Conservation (phyloP, 345 rosid species). For the Sonneratia caseolaris region DNA sequence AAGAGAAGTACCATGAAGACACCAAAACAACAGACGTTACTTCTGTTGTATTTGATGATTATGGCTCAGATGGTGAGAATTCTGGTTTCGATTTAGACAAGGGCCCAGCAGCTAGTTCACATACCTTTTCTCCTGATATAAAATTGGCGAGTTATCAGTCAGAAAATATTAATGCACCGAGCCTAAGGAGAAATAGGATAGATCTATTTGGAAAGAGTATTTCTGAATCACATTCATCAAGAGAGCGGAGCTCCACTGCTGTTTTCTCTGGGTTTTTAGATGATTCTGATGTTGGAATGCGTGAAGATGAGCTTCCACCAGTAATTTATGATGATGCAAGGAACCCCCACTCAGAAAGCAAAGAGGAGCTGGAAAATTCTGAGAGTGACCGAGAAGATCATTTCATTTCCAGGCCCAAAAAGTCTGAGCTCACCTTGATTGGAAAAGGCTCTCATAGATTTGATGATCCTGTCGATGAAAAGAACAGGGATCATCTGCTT, state of each 20-base stretch:
- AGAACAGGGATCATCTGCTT: constrained; percentile 8
- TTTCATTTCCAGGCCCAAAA: constrained; percentile 5
- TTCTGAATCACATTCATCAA: constrained; percentile 25
- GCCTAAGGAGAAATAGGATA: constrained; percentile 13
- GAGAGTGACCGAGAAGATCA: constrained; percentile 8
- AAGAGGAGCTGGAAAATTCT: constrained; percentile 27
- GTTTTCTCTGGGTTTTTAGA: constrained; percentile 31
- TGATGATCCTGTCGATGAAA: constrained; percentile 5
- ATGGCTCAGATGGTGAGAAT: constrained; percentile 43
- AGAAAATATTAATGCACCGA: constrained; percentile 26
- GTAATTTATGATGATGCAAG: constrained; percentile 49
- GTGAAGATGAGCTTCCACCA: constrained; percentile 29
- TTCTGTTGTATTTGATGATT: constrained; percentile 53
- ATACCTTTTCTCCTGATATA: constrained; percentile 27
- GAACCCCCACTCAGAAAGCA: constrained; percentile 41
- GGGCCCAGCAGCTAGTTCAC: constrained; percentile 20
- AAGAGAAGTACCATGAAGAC: constrained; percentile 28
- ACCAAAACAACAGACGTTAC: constrained; percentile 25
- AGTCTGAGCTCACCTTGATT: constrained; percentile 8
- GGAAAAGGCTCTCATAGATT: constrained; percentile 7
- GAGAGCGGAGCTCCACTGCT: constrained; percentile 18
- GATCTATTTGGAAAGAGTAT: constrained; percentile 17
- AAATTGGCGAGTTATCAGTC: constrained; percentile 23
- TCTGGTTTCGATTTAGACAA: constrained; percentile 31
- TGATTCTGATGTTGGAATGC: constrained; percentile 29